Base-by-base conservation (phyloP, 345 rosid species). In the Murraya paniculata region DNA sequence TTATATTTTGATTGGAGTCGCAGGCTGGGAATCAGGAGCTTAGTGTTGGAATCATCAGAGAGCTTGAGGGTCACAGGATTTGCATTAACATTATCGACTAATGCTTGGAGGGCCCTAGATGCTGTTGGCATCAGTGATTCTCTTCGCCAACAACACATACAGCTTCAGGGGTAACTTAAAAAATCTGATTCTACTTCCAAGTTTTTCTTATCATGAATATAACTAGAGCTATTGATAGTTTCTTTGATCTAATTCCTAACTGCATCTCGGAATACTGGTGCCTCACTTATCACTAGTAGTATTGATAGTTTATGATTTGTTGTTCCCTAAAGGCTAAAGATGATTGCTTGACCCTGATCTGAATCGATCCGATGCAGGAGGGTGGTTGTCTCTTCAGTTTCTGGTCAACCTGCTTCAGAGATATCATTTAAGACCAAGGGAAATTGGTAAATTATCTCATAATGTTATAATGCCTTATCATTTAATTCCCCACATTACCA, bases 51-150 rank as follows among this genome's bases (percentile, higher is more conserved):
- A 83, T 87, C 95, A 28, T 86, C 91, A 2, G 91, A 87, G 1
- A 56, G 4, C 21, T 84, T 94, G 79, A 88, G 96, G 77, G 79
- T 64, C n/a, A 77, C 88, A 6, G 96, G 96, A 39, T 92, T 90
- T 76, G 92, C 92, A 3, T 45, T 92, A 2, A 19, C 82, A 0
- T 78, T 60, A 21, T 94, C 88, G 92, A 77, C 81, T 48, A 93
- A 93, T 64, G 95, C 89, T 68, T 90, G 94, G 98, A 91, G 79
- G 78, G 94, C 94, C 55, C 78, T 92, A 78, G 98, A 90, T 73
- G 91, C 87, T 58, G 45, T 88, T n/a, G 93, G 93, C 61, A 68
- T 92, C 5, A 87, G 87, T n/a, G 77, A 91, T 28, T 77, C 79
- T 8, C 71, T 93, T 48, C 91, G 92, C 7, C 60, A 28, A 59